Percentiles rank a stretch among this genome's conserved stretches.
phyloP scores from a whole-genome alignment of 2,329 filamentous ascomycete genomes.

The Aspergillus pseudonomiae region DNA sequence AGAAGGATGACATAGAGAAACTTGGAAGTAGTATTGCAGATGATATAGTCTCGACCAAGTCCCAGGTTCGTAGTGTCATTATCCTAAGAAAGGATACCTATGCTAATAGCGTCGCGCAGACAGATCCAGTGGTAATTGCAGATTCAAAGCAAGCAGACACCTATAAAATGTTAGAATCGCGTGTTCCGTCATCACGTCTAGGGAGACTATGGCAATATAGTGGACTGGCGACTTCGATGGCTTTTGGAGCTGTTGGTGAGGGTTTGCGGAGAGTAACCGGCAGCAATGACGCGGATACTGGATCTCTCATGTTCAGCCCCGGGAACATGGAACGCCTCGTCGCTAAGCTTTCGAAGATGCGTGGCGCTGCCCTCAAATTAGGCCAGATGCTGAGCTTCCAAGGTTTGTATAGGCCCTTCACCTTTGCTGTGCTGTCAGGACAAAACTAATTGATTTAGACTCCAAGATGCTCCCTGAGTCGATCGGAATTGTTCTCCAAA shows the following conservation, averaged over 20 bases:
- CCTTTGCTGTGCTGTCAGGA: not conserved
- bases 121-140: slow-evolving; percentile 21
- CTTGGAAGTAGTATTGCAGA: slow-evolving; percentile 23
- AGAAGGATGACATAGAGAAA: slow-evolving; percentile 45
- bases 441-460: slow-evolving; percentile 54
- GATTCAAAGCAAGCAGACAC: slow-evolving; percentile 35
- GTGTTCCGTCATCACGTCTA: slow-evolving; percentile 83
- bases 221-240: slow-evolving; percentile 91
- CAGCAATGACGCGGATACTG: slow-evolving; percentile 57
- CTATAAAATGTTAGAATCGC: slow-evolving; percentile 82
- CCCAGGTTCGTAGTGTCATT: slow-evolving; percentile 16
- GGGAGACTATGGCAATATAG: slow-evolving; percentile 93
- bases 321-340: slow-evolving; percentile 93
- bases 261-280: slow-evolving; percentile 79
- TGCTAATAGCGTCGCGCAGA: slow-evolving; percentile 17
- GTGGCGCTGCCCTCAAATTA: slow-evolving; percentile 93
- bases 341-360: slow-evolving; percentile 90
- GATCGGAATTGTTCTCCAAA: slow-evolving; percentile 86
- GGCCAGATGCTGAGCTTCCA: slow-evolving; percentile 99
- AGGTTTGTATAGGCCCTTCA: slow-evolving; percentile 35
- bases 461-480: slow-evolving; percentile 87
- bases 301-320: slow-evolving; percentile 84
- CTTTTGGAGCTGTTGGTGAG: slow-evolving; percentile 87
- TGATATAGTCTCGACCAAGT: slow-evolving; percentile 12
- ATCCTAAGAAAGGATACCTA: not conserved